A percentile compares a stretch with the other conserved stretches of the same genome.
These are phyloP conservation scores for Eucalyptus victrix DNA, from an alignment of 345 rosid species.

Conservation along the genomic window DNA sequence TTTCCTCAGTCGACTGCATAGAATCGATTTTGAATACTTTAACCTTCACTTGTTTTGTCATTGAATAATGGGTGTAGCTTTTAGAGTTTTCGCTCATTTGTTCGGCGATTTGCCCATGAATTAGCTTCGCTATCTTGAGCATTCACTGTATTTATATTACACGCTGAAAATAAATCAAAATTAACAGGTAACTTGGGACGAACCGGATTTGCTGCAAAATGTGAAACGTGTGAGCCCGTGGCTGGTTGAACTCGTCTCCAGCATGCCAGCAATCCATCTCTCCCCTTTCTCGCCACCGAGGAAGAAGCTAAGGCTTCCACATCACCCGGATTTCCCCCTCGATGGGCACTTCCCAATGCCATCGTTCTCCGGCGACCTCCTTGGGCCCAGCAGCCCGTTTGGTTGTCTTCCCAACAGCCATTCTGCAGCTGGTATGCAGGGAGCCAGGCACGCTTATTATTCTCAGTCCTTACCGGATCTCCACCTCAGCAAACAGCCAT, in stretches of 20 bases:
- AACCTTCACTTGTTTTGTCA: not conserved
- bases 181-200: conserved; percentile 66
- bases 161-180: not conserved
- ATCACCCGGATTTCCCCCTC: conserved; percentile 36
- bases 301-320: conserved; percentile 56
- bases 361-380: conserved; percentile 37
- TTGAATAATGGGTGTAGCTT: not conserved
- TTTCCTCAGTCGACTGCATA: not conserved
- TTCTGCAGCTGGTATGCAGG: conserved; percentile 90
- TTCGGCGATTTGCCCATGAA: not conserved
- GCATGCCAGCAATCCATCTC: conserved; percentile 50
- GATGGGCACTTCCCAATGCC: conserved; percentile 44
- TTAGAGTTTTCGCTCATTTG: not conserved
- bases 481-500: conserved; percentile 42
- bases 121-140: not conserved
- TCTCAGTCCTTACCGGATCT: conserved; percentile 45
- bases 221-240: conserved; percentile 68
- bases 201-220: conserved; percentile 66
- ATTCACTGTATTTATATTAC: not conserved
- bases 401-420: conserved; percentile 33
- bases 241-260: conserved; percentile 67
- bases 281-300: conserved; percentile 57
- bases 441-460: conserved; percentile 84
- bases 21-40: not conserved
- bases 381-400: conserved; percentile 35